A percentile compares a stretch with the other conserved stretches of the same genome.
phyloP scores from a whole-genome alignment of 176 grass and related monocot genomes.

The Ampelocalamus luodianensis region DNA sequence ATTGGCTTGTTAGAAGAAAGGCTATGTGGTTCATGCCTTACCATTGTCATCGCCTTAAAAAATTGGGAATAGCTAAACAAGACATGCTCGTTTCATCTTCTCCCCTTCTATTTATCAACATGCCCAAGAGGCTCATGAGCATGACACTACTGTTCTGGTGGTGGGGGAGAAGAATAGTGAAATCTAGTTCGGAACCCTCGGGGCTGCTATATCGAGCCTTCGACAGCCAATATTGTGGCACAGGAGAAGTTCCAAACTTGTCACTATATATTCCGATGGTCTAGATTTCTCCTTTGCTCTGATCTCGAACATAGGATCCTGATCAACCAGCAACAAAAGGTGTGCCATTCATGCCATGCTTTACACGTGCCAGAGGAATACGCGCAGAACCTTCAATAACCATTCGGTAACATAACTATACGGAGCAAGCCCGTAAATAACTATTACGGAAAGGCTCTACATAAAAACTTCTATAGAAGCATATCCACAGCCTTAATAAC shows the following conservation, averaged over 20 bases:
- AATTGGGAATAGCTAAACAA: not conserved
- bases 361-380: not conserved
- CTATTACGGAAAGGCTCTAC: not conserved
- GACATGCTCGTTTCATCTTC: not conserved
- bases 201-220: not conserved
- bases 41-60: not conserved
- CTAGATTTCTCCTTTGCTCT: not conserved
- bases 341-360: not conserved
- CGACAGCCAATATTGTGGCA: not conserved
- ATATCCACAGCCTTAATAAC: not conserved
- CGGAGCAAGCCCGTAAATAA: not conserved
- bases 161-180: not conserved
- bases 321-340: not conserved
- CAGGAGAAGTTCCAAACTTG: not conserved
- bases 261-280: not conserved
- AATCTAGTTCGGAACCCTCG: not conserved
- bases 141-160: not conserved
- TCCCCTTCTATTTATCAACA: not conserved
- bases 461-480: not conserved
- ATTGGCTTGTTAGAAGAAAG: not conserved
- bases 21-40: not conserved
- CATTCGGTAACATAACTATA: not conserved
- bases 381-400: not conserved
- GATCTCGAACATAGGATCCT: not conserved
- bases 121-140: not conserved